These are phyloP conservation scores for Penicillium nordicum DNA, from an alignment of 2,329 filamentous ascomycete genomes.

Conservation along the genomic window DNA sequence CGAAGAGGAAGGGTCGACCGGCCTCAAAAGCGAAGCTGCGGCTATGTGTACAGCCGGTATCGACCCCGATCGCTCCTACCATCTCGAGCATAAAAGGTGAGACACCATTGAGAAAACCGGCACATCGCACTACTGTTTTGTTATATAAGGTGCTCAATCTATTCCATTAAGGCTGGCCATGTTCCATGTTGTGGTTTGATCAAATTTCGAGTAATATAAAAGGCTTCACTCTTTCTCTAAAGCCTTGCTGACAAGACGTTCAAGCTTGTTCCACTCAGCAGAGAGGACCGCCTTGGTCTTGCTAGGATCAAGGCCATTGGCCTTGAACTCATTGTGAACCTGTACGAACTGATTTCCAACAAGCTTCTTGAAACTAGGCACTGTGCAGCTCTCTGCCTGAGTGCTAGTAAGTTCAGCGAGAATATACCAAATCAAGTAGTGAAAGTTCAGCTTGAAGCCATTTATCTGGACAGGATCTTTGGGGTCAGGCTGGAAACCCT, in stretches of 20 bases:
- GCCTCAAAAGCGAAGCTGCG: neutral
- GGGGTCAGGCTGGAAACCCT: constrained; percentile 17
- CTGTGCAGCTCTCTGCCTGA: constrained; percentile 26
- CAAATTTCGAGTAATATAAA: neutral
- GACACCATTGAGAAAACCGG: neutral
- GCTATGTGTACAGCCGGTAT: neutral
- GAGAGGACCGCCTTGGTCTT: constrained; percentile 22
- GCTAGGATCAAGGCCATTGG: constrained; percentile 27
- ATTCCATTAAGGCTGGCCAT: neutral
- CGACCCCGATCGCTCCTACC: neutral
- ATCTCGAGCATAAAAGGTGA: neutral
- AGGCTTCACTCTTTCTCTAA: constrained; percentile 26
- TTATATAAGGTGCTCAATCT: neutral
- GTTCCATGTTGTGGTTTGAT: neutral
- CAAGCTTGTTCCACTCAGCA: constrained; percentile 51
- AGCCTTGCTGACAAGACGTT: constrained; percentile 30
- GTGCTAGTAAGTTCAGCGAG: constrained; percentile 27
- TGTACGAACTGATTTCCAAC: constrained; percentile 26
- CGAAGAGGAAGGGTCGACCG: neutral
- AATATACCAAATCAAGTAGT: constrained; percentile 35
- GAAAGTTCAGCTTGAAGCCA: constrained; percentile 28
- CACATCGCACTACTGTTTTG: neutral
- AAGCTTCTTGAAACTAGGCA: constrained; percentile 31
- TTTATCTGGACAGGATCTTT: constrained; percentile 19
- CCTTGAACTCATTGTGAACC: constrained; percentile 27